Conservation (phyloP, 306 rosid genomes). For the Corylus americana region DNA sequence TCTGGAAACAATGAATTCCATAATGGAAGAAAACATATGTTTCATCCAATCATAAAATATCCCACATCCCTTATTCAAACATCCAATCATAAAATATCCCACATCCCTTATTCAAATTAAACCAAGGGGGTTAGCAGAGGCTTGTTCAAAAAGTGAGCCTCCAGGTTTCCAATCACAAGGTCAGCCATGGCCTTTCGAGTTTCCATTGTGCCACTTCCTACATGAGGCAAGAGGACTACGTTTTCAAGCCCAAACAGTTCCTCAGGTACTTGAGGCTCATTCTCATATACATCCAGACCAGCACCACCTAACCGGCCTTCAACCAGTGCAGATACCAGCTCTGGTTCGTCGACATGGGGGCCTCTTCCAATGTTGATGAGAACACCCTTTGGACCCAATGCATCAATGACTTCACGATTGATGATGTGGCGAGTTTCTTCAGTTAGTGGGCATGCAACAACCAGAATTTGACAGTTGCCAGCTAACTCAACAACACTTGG, state of each 20-base stretch:
- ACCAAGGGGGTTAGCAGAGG: conserved; percentile 67
- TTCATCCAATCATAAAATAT: neutral
- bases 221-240: conserved; percentile 73
- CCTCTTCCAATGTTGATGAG: conserved; percentile 87
- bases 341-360: conserved; percentile 73
- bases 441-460: conserved; percentile 78
- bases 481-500: conserved; percentile 77
- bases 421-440: conserved; percentile 62
- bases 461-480: conserved; percentile 62
- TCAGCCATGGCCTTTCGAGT: conserved; percentile 77
- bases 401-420: conserved; percentile 68
- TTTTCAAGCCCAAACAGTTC: conserved; percentile 70
- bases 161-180: conserved; percentile 68
- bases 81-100: too few species aligned
- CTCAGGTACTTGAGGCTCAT: conserved; percentile 79
- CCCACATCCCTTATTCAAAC: too few species aligned
- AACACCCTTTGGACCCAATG: conserved; percentile 74
- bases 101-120: conserved; percentile 5
- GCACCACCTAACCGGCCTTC: conserved; percentile 92
- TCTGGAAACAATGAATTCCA: conserved; percentile 8
- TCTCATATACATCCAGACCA: conserved; percentile 78
- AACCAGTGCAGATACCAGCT: conserved; percentile 65
- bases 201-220: conserved; percentile 71
- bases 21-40: neutral
- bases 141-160: conserved; percentile 76